phyloP scores from a whole-genome alignment of 169 alveolate species.

The Theileria orientalis region DNA sequence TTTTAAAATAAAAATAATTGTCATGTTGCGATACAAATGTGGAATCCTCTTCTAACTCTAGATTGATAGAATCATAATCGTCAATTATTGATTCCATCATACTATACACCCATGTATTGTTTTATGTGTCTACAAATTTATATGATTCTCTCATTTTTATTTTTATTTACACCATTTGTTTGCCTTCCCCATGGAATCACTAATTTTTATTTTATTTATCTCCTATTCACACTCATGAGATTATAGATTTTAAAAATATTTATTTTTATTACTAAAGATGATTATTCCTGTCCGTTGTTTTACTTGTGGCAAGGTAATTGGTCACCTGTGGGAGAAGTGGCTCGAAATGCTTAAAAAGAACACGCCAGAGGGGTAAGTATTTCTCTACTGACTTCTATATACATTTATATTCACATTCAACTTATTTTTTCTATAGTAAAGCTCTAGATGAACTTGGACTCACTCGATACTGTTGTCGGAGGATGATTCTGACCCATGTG shows the following conservation, averaged over 20 bases:
- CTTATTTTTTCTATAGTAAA: conserved; percentile 69
- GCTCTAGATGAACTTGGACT: conserved; percentile 92
- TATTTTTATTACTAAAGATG: conserved; percentile 80
- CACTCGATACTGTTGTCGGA: conserved; percentile 85
- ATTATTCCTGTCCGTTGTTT: conserved; percentile 98
- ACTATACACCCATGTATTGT: not conserved
- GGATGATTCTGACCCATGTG: conserved; percentile 98
- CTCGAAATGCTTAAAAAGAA: conserved; percentile 87
- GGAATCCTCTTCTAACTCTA: conserved; percentile 1
- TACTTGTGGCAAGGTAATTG: conserved; percentile 99
- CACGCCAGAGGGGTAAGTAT: conserved; percentile 83
- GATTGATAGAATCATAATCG: conserved; percentile 2
- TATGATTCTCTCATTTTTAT: not conserved
- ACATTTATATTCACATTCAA: not conserved
- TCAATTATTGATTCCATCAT: not conserved
- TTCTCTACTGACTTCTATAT: not conserved
- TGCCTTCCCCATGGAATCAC: not conserved
- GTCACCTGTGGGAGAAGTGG: conserved; percentile 96
- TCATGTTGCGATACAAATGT: conserved; percentile 2
- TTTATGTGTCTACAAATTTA: too few species aligned
- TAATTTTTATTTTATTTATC: not conserved
- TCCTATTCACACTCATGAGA: not conserved
- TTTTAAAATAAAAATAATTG: not conserved
- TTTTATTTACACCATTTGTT: not conserved
- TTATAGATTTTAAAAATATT: not conserved